Conservation (phyloP, 1,139 yeast genomes). For the Geotrichum europaeum region DNA sequence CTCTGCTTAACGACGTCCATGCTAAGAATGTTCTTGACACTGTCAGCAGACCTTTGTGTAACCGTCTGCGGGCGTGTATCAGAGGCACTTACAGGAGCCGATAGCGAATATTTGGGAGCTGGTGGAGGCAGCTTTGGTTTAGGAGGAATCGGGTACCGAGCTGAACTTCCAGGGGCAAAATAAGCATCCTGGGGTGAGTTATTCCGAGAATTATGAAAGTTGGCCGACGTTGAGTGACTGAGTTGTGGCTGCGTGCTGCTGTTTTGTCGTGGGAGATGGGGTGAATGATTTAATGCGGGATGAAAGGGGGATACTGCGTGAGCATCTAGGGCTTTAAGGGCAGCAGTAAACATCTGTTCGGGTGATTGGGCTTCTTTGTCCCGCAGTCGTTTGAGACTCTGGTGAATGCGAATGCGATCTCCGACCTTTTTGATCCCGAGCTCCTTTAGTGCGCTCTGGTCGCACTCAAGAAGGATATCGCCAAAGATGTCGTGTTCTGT, state of each 20-base stretch:
- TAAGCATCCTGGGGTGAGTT: slow-evolving; percentile 8
- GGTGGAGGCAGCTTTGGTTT: background rate
- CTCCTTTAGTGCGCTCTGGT: slow-evolving; percentile 61
- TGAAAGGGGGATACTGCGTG: slow-evolving; percentile 26
- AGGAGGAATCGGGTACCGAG: background rate
- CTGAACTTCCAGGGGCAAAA: background rate
- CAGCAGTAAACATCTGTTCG: slow-evolving; percentile 3
- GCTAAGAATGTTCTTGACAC: slow-evolving; percentile 24
- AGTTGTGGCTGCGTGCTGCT: background rate
- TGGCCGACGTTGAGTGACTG: background rate
- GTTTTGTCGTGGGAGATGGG: background rate
- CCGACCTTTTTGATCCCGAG: slow-evolving; percentile 76
- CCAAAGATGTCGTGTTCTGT: slow-evolving; percentile 49
- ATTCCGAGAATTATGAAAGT: background rate
- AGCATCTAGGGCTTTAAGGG: slow-evolving; percentile 23
- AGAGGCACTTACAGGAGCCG: slow-evolving; percentile 16
- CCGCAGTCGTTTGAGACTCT: slow-evolving; percentile 38
- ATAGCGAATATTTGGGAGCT: slow-evolving; percentile 15
- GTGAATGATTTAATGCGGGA: background rate
- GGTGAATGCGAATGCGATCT: slow-evolving; percentile 64
- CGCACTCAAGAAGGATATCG: slow-evolving; percentile 59
- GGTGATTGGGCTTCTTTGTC: slow-evolving; percentile 22
- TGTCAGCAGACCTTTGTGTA: slow-evolving; percentile 6
- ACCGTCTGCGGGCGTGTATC: slow-evolving; percentile 13
- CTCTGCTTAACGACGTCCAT: slow-evolving; percentile 37